Percentiles rank a stretch among this genome's conserved stretches.
Evolutionary conservation across 495 filamentous ascomycete genomes (phyloP).

Genomic region (Xylaria curta): DNA sequence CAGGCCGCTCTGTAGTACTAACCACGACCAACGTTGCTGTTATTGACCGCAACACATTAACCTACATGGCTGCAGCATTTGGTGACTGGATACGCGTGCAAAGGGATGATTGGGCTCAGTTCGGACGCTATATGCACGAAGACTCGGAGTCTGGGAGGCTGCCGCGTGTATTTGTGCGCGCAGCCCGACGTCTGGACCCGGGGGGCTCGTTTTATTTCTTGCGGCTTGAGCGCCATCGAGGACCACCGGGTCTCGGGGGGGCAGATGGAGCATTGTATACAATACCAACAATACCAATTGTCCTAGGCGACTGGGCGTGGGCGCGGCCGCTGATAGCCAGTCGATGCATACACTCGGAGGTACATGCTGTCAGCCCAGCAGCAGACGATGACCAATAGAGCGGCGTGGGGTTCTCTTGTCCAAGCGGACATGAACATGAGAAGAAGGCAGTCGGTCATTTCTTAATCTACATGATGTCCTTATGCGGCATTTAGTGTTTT

Average conservation of each 20-base stretch:
- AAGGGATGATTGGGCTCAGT: constrained; percentile 12
- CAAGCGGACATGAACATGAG: constrained; percentile 4
- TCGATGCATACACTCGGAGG: constrained; percentile 22
- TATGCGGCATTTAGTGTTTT: constrained; percentile 26
- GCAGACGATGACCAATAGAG: constrained; percentile 16
- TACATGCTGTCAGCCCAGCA: constrained; percentile 17
- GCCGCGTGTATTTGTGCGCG: constrained; percentile 15
- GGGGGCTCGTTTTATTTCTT: constrained; percentile 11
- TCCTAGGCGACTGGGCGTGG: background rate
- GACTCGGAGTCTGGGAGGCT: constrained; percentile 14
- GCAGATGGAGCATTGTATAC: background rate
- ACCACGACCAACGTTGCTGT: constrained; percentile 1
- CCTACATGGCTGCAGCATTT: background rate
- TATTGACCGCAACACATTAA: background rate
- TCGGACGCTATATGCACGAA: constrained; percentile 3
- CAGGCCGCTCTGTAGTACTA: background rate
- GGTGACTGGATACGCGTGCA: constrained; percentile 29
- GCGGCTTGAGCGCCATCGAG: constrained; percentile 23
- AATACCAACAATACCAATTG: background rate
- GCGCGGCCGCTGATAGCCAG: constrained; percentile 4
- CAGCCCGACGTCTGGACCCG: constrained; percentile 17
- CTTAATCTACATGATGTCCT: background rate
- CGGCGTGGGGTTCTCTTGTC: constrained; percentile 14
- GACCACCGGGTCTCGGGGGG: background rate
- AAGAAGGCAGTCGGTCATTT: background rate